Evolutionary conservation across 1,139 yeast genomes (phyloP).

Genomic region (Tardiomyces digboiensis): DNA sequence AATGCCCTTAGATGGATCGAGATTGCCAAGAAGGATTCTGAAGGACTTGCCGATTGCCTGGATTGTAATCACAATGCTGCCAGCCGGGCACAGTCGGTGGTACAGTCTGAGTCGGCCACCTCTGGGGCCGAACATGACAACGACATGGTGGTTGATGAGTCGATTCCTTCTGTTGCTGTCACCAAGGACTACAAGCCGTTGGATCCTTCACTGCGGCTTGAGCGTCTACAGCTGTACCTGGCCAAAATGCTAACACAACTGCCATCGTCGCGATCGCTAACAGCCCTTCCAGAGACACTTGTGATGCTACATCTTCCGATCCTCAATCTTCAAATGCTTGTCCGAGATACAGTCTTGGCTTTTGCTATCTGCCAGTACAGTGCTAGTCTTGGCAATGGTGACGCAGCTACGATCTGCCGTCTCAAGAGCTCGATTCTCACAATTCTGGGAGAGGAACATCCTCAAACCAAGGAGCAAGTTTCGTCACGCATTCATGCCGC

Average conservation of each 20-base stretch:
- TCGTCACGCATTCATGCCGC: conserved; percentile 7
- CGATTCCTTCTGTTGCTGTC: neutral
- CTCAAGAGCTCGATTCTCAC: conserved; percentile 11
- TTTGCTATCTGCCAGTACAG: conserved; percentile 16
- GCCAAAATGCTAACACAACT: conserved; percentile 7
- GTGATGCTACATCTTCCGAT: conserved; percentile 13
- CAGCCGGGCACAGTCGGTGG: neutral
- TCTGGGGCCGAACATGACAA: no score
- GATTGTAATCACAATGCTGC: no score
- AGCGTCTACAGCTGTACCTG: conserved; percentile 6
- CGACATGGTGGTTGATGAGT: no score
- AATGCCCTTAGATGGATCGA: conserved; percentile 13
- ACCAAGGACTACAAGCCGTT: neutral
- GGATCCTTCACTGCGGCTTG: neutral
- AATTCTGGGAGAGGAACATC: conserved; percentile 7
- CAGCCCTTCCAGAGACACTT: conserved; percentile 15
- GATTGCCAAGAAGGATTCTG: conserved; percentile 5
- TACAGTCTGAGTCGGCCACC: neutral
- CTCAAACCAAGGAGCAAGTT: conserved; percentile 6
- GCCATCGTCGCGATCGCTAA: conserved; percentile 9
- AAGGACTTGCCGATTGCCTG: no score
- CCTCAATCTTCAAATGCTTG: conserved; percentile 11
- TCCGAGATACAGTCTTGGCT: conserved; percentile 14
- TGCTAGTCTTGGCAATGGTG: conserved; percentile 9
- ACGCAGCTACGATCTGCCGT: conserved; percentile 9